Evolutionary conservation across 2,329 filamentous ascomycete genomes (phyloP), one percentile per base, ranked within the genome.

Genomic region (Penicillium hordei): DNA sequence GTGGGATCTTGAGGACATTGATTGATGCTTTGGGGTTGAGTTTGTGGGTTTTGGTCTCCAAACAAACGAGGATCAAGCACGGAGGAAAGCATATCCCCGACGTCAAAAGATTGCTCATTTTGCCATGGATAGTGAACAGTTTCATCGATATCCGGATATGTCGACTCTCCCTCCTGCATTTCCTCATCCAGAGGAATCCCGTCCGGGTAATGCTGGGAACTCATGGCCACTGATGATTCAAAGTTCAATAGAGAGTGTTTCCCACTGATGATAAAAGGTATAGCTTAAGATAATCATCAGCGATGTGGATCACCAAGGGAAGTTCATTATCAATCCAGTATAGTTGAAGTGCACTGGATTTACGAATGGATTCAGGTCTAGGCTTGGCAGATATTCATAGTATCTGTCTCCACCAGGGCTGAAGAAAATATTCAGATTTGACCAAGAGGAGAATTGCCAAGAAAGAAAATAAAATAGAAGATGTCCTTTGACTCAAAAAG

Each of bases 61-160:
- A 72, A 74, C 46, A 75, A 63, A 44, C 71, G 68, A 33, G 72
- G 72, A 40, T 75, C 72, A 53, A 75, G 62, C 50, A 70, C 67
- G 1, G 70, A 66, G 13, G 66, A 52, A 48, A 65, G 52, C 27
- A 65, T 29, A 3, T 68, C 60, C 15, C 57, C 55, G 10, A 57
- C 25, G 12, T 48, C 44, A 10, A 59, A 40, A 36, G 63, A 57
- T 52, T 67, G 65, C 19, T 25, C 52, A 7, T 60, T 65, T 52
- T 71, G 70, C 72, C 70, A 75, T 43, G 70, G 66, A 33, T 73
- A 74, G n/a, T 70, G 69, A 15, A 69, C 38, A 4, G 60, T 60
- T 54, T 73, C 72, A 57, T 72, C 68, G 56, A 72, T 69, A 49
- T 73, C 71, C 10, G 72, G 71, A 56, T 75, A 75, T 34, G 46